Evolutionary conservation across 768 basidiomycete genomes (phyloP).

Genomic region (Pholiota molesta): DNA sequence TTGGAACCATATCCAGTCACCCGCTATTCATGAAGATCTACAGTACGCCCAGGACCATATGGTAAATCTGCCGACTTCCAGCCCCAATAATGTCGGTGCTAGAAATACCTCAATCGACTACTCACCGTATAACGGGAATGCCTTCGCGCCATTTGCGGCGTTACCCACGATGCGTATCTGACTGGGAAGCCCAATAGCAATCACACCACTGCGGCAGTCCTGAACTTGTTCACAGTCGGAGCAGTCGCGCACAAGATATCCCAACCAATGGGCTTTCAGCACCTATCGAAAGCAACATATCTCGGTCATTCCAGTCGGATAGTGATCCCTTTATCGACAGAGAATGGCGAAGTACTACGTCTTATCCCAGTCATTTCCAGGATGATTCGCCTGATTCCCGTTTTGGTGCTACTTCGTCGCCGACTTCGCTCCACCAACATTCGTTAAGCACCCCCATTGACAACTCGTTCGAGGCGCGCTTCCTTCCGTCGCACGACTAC

Average conservation of each 20-base stretch:
- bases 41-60: conserved; percentile 6
- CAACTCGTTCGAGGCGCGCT: conserved; percentile 6
- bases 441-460: conserved; percentile 13
- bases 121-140: conserved; percentile 7
- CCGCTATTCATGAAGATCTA: conserved; percentile 6
- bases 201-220: background rate
- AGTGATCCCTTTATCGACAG: conserved; percentile 53
- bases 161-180: background rate
- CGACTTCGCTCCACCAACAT: conserved; percentile 17
- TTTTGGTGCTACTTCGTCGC: conserved; percentile 18
- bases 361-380: conserved; percentile 18
- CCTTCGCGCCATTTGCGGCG: conserved; percentile 18
- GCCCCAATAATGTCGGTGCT: background rate
- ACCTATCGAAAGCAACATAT: conserved; percentile 22
- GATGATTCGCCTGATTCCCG: conserved; percentile 15
- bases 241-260: conserved; percentile 12
- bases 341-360: conserved; percentile 46
- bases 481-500: conserved; percentile 13
- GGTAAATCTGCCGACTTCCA: conserved; percentile 1
- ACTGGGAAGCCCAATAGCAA: conserved; percentile 11
- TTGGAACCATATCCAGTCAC: conserved; percentile 5
- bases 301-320: conserved; percentile 40
- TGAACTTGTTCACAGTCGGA: conserved; percentile 4
- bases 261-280: conserved; percentile 17
- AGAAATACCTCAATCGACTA: conserved; percentile 2